phyloP scores from a whole-genome alignment of 1,284 basidiomycete genomes.

The Malassezia restricta region DNA sequence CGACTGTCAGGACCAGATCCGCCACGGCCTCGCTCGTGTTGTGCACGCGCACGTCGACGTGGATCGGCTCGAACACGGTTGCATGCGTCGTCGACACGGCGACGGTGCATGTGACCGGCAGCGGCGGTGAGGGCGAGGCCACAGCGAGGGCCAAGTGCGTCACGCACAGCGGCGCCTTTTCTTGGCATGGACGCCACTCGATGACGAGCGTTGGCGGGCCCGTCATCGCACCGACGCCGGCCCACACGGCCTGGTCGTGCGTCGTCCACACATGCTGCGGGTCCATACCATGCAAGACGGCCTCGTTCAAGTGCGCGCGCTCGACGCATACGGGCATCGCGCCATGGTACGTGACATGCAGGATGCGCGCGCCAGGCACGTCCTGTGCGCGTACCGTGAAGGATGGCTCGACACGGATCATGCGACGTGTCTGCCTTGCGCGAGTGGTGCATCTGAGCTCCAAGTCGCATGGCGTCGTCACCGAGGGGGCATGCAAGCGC shows the following conservation, averaged over 20 bases:
- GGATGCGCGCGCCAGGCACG: background rate
- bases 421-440: too few relatives aligned
- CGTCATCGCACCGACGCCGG: background rate
- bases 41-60: background rate
- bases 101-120: background rate
- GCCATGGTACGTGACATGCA: background rate
- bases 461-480: too few relatives aligned
- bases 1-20: slow-evolving; percentile 2
- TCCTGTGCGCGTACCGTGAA: background rate
- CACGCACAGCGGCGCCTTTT: background rate
- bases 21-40: background rate
- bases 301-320: background rate
- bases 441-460: too few relatives aligned
- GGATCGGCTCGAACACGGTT: background rate
- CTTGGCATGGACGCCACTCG: background rate
- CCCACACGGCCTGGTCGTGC: background rate
- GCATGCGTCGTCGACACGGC: background rate
- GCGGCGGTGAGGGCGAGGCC: background rate
- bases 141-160: slow-evolving; percentile 2
- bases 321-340: background rate
- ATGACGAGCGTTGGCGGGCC: background rate
- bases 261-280: background rate
- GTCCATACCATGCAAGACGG: background rate
- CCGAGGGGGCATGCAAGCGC: too few relatives aligned
- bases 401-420: background rate